Percentiles rank a stretch among this genome's conserved stretches.
phyloP scores from a whole-genome alignment of 2,329 filamentous ascomycete genomes.

The Exophiala sp. region DNA sequence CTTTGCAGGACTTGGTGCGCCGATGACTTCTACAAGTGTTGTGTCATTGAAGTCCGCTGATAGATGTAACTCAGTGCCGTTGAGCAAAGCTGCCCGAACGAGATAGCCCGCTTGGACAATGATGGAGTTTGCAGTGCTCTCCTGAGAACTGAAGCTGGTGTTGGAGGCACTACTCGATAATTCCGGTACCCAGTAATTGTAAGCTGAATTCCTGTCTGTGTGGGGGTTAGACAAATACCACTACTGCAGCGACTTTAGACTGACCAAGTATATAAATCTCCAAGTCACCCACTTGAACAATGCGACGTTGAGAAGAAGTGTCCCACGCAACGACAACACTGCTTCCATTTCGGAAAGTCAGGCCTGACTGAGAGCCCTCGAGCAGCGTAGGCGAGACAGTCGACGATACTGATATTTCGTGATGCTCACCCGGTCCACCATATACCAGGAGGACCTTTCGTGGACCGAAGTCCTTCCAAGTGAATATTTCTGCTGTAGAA shows the following conservation, averaged over 20 bases:
- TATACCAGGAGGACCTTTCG: slow-evolving; percentile 39
- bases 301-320: slow-evolving; percentile 47
- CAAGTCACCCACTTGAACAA: slow-evolving; percentile 37
- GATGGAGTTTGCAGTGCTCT: slow-evolving; percentile 32
- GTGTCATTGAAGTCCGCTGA: slow-evolving; percentile 71
- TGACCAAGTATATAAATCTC: slow-evolving; percentile 30
- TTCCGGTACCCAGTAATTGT: slow-evolving; percentile 45
- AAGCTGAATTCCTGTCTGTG: slow-evolving; percentile 38
- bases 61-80: slow-evolving; percentile 57
- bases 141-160: slow-evolving; percentile 33
- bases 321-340: slow-evolving; percentile 49
- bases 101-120: slow-evolving; percentile 45
- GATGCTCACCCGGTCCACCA: slow-evolving; percentile 38
- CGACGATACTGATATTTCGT: slow-evolving; percentile 40
- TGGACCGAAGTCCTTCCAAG: slow-evolving; percentile 33
- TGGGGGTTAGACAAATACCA: background rate
- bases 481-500: slow-evolving; percentile 45
- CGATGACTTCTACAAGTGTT: slow-evolving; percentile 64
- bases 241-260: background rate
- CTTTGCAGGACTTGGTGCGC: slow-evolving; percentile 51
- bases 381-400: background rate
- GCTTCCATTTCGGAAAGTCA: background rate
- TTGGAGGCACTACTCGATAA: slow-evolving; percentile 30
- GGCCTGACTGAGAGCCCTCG: background rate
- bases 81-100: slow-evolving; percentile 48